phyloP scores from a whole-genome alignment of 1,284 basidiomycete species.

The Chalciporus sp. region DNA sequence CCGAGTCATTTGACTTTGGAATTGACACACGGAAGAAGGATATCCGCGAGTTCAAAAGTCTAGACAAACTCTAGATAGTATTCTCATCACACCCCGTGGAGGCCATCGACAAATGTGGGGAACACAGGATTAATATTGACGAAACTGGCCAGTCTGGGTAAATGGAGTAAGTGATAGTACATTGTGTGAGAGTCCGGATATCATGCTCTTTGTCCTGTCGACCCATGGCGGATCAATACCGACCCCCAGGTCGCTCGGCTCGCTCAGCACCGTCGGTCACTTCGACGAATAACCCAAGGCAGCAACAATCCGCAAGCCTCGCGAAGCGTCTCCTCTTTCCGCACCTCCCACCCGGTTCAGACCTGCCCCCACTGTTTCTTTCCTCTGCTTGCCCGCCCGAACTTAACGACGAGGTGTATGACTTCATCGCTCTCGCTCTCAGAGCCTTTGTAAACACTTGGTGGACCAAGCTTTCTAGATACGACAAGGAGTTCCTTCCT shows the following conservation, averaged over 20 bases:
- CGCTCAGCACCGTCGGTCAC: constrained; percentile 27
- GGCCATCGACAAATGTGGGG: not conserved
- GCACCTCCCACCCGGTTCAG: constrained; percentile 44
- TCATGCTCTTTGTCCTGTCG: not conserved
- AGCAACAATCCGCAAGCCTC: constrained; percentile 25
- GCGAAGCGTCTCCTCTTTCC: constrained; percentile 72
- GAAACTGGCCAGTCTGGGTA: no score
- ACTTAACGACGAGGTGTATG: constrained; percentile 70
- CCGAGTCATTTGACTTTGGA: constrained; percentile 1
- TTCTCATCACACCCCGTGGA: not conserved
- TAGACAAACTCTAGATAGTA: no score
- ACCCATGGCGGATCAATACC: constrained; percentile 10
- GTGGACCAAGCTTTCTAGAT: constrained; percentile 81
- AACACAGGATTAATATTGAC: no score
- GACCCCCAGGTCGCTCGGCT: constrained; percentile 13
- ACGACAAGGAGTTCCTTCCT: constrained; percentile 80
- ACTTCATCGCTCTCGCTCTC: constrained; percentile 74
- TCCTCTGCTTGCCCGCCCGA: constrained; percentile 47
- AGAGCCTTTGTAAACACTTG: constrained; percentile 78
- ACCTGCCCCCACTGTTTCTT: constrained; percentile 57
- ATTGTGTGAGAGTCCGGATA: not conserved
- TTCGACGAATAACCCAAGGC: constrained; percentile 17
- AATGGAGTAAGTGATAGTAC: not conserved
- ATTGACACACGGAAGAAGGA: not conserved
- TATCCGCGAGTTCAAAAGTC: no score